These are phyloP conservation scores for Pichia sp. DNA, from an alignment of 1,139 yeast species.

Conservation along the genomic window DNA sequence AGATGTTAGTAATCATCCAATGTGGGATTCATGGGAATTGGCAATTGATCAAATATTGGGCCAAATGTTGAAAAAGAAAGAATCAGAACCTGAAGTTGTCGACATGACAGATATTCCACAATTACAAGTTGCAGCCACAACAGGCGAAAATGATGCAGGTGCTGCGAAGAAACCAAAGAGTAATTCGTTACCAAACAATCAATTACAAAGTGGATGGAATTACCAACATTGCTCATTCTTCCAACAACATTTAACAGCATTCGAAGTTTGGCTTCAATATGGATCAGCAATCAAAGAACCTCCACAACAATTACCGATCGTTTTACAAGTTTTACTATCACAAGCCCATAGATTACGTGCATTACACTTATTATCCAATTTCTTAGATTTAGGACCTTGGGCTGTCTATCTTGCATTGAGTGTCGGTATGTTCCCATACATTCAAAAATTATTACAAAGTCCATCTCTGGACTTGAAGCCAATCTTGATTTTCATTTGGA, in stretches of 20 bases:
- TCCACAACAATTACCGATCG: constrained; percentile 95
- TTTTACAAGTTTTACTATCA: constrained; percentile 85
- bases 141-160: constrained; percentile 1
- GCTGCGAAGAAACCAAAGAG: not conserved
- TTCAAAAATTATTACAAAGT: constrained; percentile 82
- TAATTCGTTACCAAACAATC: constrained; percentile 6
- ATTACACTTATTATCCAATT: constrained; percentile 75
- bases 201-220: constrained; percentile 31
- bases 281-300: constrained; percentile 83
- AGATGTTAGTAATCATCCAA: constrained; percentile 77
- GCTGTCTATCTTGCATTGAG: constrained; percentile 92
- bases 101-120: constrained; percentile 30
- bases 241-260: constrained; percentile 94
- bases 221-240: constrained; percentile 93
- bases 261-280: constrained; percentile 93
- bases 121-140: constrained; percentile 21
- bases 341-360: constrained; percentile 95
- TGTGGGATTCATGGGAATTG: constrained; percentile 99
- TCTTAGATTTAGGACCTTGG: constrained; percentile 95
- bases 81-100: constrained; percentile 22
- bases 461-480: constrained; percentile 97
- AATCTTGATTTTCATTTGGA: constrained; percentile 95
- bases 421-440: constrained; percentile 96
- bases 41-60: constrained; percentile 93
- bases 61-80: constrained; percentile 49